Evolutionary conservation across 768 basidiomycete genomes (phyloP).

Genomic region (Leccinum obscurum): DNA sequence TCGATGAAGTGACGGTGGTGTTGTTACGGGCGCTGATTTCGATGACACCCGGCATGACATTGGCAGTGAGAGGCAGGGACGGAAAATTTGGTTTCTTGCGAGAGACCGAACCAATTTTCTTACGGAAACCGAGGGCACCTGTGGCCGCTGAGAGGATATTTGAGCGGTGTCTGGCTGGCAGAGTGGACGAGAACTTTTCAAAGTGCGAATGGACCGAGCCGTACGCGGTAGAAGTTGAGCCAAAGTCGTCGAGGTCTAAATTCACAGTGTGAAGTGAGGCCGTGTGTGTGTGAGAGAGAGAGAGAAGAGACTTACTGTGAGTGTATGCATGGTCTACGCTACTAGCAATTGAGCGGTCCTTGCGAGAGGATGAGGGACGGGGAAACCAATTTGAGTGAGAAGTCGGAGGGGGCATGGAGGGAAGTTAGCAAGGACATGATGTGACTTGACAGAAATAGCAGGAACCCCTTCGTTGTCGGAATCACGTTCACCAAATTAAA

Average conservation of each 20-base stretch:
- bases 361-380: slow-evolving; percentile 10
- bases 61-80: slow-evolving; percentile 34
- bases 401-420: not conserved
- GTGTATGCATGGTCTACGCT: not conserved
- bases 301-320: slow-evolving; percentile 1
- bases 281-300: not conserved
- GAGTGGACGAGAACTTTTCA: slow-evolving; percentile 7
- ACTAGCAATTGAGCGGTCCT: too few relatives aligned
- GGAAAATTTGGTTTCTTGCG: slow-evolving; percentile 39
- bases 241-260: slow-evolving; percentile 21
- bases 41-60: slow-evolving; percentile 66
- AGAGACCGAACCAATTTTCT: slow-evolving; percentile 41
- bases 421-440: slow-evolving; percentile 18
- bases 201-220: slow-evolving; percentile 10
- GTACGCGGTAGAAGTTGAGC: slow-evolving; percentile 18
- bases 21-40: slow-evolving; percentile 57
- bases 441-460: not conserved
- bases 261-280: not conserved
- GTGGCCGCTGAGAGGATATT: slow-evolving; percentile 55
- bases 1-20: slow-evolving; percentile 17
- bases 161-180: slow-evolving; percentile 38
- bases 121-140: slow-evolving; percentile 46
- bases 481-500: not conserved
- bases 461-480: slow-evolving; percentile 18
- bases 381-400: slow-evolving; percentile 17